Conservation (phyloP, 2,329 filamentous ascomycete genomes). For the Onygenales sp. region DNA sequence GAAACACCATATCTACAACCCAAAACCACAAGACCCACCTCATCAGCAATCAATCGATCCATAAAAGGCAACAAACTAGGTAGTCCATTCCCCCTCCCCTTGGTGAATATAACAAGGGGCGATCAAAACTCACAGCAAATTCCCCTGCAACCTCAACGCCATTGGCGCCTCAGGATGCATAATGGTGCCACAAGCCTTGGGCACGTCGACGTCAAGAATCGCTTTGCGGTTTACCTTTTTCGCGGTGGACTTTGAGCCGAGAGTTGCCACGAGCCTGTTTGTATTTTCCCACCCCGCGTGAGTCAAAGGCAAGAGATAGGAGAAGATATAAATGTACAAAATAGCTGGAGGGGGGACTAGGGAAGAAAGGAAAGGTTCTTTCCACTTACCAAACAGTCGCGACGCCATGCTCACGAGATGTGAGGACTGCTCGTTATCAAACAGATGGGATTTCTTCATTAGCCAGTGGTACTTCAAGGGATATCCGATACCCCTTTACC, state of each 20-base stretch:
- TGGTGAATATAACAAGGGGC: background rate
- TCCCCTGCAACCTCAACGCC: conserved; percentile 81
- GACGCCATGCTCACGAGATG: conserved; percentile 78
- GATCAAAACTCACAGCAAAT: conserved; percentile 53
- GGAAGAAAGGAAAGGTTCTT: background rate
- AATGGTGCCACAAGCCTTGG: conserved; percentile 82
- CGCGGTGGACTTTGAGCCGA: conserved; percentile 61
- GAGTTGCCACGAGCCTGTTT: conserved; percentile 77
- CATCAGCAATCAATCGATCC: conserved; percentile 9
- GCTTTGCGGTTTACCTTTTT: conserved; percentile 74
- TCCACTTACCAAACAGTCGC: conserved; percentile 76
- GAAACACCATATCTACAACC: conserved; percentile 62
- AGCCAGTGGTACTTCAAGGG: background rate
- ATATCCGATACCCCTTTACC: background rate
- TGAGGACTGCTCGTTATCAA: conserved; percentile 51
- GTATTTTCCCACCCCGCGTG: background rate
- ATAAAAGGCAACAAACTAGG: background rate
- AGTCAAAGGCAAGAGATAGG: background rate
- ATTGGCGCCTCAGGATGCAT: conserved; percentile 75
- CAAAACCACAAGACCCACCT: conserved; percentile 1
- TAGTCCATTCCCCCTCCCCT: background rate
- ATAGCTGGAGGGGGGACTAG: too few species aligned
- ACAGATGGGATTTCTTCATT: background rate
- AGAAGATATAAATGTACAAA: background rate
- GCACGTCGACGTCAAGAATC: conserved; percentile 79